Conservation (phyloP, 164 flowering plant genomes). For the Sextonia rubra region DNA sequence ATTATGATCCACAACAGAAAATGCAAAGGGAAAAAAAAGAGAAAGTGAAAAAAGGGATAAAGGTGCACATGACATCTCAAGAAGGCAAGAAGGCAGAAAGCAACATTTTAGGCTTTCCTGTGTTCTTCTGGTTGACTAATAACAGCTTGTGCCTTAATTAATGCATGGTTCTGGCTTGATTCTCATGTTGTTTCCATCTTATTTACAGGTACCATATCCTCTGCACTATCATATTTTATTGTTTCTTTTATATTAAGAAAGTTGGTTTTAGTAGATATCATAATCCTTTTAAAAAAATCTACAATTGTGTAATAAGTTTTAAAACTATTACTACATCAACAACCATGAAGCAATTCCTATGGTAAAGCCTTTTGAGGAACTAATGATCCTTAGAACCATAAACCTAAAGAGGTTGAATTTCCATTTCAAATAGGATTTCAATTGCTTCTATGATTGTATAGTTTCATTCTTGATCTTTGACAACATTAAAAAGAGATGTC, state of each 20-base stretch:
- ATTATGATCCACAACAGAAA: background rate
- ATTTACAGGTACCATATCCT: constrained; percentile 97
- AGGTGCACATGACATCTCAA: no score
- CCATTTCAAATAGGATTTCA: background rate
- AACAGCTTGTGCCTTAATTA: no score
- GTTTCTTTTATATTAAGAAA: background rate
- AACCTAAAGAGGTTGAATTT: background rate
- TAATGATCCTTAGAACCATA: background rate
- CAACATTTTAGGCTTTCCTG: no score
- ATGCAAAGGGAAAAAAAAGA: no score
- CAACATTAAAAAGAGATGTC: no score
- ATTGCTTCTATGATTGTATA: background rate
- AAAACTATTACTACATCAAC: background rate
- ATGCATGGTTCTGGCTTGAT: no score
- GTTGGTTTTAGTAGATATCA: background rate
- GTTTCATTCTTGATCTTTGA: no score
- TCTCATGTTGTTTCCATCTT: constrained; percentile 70
- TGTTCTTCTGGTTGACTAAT: no score
- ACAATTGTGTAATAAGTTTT: background rate
- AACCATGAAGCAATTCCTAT: no score
- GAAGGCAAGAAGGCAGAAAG: no score
- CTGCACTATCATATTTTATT: constrained; percentile 16
- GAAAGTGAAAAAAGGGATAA: no score
- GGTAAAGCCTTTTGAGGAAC: background rate
- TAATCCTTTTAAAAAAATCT: background rate